These are phyloP conservation scores for Pseudocercospora musae DNA, from an alignment of 2,329 filamentous ascomycete species.

Conservation along the genomic window DNA sequence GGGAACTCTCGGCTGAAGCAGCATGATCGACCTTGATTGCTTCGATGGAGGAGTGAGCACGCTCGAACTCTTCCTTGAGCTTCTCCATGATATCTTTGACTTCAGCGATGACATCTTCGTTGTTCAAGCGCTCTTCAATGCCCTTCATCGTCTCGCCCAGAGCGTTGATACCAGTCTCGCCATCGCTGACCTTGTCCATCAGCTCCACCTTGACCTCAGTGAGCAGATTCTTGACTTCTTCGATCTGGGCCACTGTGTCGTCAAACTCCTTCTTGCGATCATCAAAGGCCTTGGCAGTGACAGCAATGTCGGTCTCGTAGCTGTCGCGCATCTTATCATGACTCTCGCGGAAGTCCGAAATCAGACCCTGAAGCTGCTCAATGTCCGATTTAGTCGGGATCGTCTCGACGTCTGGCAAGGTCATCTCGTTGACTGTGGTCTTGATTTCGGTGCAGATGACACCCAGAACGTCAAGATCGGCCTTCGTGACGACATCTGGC, in stretches of 20 bases:
- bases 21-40: constrained; percentile 77
- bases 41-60: constrained; percentile 74
- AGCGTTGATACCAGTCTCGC: constrained; percentile 60
- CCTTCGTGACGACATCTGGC: constrained; percentile 67
- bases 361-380: constrained; percentile 55
- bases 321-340: constrained; percentile 69
- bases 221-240: constrained; percentile 72
- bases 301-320: constrained; percentile 68
- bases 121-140: constrained; percentile 64
- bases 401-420: constrained; percentile 65
- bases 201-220: constrained; percentile 75
- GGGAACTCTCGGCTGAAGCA: constrained; percentile 52
- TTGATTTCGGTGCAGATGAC: constrained; percentile 84
- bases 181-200: constrained; percentile 72
- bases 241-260: constrained; percentile 71
- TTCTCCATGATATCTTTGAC: constrained; percentile 63
- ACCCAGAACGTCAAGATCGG: constrained; percentile 75
- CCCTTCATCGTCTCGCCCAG: constrained; percentile 61
- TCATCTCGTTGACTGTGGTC: constrained; percentile 68
- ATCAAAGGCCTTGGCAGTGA: constrained; percentile 75
- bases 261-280: constrained; percentile 81
- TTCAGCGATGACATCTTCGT: constrained; percentile 44
- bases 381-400: constrained; percentile 76
- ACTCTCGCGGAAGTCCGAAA: constrained; percentile 52
- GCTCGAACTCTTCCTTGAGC: constrained; percentile 83